Conservation (phyloP, 441 rosid species). For the Pelargonium fulgidum region DNA sequence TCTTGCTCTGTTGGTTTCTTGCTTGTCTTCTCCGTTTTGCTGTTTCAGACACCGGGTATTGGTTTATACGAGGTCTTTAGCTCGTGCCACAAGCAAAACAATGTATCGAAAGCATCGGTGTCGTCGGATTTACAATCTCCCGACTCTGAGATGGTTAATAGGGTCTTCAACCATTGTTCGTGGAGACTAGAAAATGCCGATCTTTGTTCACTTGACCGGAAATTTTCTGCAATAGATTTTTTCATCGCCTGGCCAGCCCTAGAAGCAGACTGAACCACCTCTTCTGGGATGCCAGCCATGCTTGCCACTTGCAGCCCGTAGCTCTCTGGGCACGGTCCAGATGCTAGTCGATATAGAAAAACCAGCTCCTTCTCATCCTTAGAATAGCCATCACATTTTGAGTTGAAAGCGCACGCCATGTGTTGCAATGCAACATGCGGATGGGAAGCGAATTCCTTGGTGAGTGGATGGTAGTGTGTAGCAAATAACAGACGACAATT, state of each 20-base stretch:
- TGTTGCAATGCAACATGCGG: conserved; percentile 76
- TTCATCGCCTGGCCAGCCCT: conserved; percentile 59
- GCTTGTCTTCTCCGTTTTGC: background rate
- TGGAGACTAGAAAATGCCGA: conserved; percentile 83
- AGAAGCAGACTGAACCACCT: conserved; percentile 63
- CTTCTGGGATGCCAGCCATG: conserved; percentile 90
- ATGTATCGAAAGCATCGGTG: conserved; percentile 53
- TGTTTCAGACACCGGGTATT: background rate
- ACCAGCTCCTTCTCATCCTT: conserved; percentile 47
- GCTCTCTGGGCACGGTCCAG: conserved; percentile 94
- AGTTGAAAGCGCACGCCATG: conserved; percentile 76
- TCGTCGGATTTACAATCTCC: conserved; percentile 25
- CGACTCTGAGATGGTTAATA: conserved; percentile 33
- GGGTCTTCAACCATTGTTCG: conserved; percentile 69
- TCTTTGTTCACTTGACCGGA: conserved; percentile 71
- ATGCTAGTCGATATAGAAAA: conserved; percentile 68
- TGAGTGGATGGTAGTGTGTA: conserved; percentile 91
- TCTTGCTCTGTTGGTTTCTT: background rate
- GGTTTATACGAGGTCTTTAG: conserved; percentile 35
- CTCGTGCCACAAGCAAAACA: conserved; percentile 89
- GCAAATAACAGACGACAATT: conserved; percentile 87
- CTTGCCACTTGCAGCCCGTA: conserved; percentile 84
- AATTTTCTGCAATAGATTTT: conserved; percentile 56
- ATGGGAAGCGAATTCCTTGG: conserved; percentile 86
- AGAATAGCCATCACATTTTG: conserved; percentile 28